A percentile compares a stretch with the other conserved stretches of the same genome.
phyloP scores from a whole-genome alignment of 2,329 filamentous ascomycete species.

The Cladophialophora immunda region DNA sequence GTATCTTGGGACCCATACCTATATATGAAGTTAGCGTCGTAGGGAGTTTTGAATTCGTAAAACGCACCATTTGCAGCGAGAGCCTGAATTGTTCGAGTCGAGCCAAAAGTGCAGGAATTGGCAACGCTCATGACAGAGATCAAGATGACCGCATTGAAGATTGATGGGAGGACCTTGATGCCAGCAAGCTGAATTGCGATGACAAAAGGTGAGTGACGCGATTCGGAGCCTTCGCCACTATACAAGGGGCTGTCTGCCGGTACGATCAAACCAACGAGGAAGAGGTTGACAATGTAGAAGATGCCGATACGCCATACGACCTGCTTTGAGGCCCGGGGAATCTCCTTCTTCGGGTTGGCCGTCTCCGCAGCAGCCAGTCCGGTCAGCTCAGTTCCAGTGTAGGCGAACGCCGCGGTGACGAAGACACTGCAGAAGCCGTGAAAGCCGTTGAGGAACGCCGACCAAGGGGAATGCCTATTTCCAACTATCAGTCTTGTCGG shows the following conservation, averaged over 20 bases:
- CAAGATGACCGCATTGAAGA: slow-evolving; percentile 96
- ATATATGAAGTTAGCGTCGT: slow-evolving; percentile 16
- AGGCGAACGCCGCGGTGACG: slow-evolving; percentile 70
- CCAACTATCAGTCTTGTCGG: slow-evolving; percentile 56
- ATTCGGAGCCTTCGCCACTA: slow-evolving; percentile 69
- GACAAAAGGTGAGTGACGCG: slow-evolving; percentile 86
- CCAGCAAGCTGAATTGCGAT: slow-evolving; percentile 88
- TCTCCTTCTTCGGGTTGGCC: slow-evolving; percentile 69
- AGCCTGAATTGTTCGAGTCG: slow-evolving; percentile 86
- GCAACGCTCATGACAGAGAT: slow-evolving; percentile 89
- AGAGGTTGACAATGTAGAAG: slow-evolving; percentile 87
- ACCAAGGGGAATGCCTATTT: slow-evolving; percentile 66
- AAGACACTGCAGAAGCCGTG: slow-evolving; percentile 71
- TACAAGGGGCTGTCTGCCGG: slow-evolving; percentile 61
- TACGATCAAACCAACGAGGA: slow-evolving; percentile 82
- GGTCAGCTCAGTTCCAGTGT: slow-evolving; percentile 69
- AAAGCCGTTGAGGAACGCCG: slow-evolving; percentile 72
- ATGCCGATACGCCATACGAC: slow-evolving; percentile 91
- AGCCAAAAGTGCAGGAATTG: slow-evolving; percentile 90
- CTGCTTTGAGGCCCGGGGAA: slow-evolving; percentile 88
- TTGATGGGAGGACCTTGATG: slow-evolving; percentile 79
- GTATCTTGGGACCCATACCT: slow-evolving; percentile 76
- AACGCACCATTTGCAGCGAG: slow-evolving; percentile 63
- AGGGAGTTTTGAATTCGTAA: neutral
- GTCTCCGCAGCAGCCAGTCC: slow-evolving; percentile 68